Conservation (phyloP, 139 green algal species). For the Deuterostichococcus epilithicus region DNA sequence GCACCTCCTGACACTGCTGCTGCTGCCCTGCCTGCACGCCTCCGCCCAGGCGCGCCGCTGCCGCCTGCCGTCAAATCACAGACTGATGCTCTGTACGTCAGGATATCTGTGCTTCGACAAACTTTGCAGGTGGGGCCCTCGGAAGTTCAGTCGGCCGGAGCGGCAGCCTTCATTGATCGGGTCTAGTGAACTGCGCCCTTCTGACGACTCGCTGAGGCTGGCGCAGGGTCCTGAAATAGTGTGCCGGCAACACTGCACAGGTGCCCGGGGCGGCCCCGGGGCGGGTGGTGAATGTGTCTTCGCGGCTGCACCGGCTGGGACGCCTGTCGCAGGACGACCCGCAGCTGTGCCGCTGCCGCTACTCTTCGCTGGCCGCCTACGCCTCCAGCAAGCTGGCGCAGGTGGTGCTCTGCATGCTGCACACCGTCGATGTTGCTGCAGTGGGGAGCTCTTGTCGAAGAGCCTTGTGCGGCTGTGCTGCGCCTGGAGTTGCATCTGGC, state of each 20-base stretch:
- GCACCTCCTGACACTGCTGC: conserved; percentile 72
- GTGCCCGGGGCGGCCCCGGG: not conserved
- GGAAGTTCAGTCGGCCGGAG: not conserved
- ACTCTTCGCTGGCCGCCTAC: conserved; percentile 57
- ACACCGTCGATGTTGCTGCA: no score
- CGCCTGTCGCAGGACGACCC: conserved; percentile 13
- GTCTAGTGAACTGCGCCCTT: not conserved
- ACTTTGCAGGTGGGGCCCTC: not conserved
- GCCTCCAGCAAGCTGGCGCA: conserved; percentile 77
- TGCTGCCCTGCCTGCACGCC: conserved; percentile 57
- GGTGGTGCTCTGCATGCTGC: no score
- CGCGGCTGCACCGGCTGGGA: conserved; percentile 35
- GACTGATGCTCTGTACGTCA: not conserved
- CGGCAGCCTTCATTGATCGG: not conserved
- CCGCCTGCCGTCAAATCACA: not conserved
- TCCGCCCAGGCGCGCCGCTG: conserved; percentile 12
- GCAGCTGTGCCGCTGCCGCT: conserved; percentile 17
- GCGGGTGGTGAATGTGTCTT: conserved; percentile 66
- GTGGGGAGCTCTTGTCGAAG: no score
- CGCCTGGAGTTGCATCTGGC: no score
- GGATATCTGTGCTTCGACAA: not conserved
- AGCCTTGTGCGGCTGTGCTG: no score
- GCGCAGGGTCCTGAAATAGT: not conserved
- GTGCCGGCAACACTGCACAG: not conserved
- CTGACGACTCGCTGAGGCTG: not conserved